A percentile compares a stretch with the other conserved stretches of the same genome.
These are phyloP conservation scores for Grifola frondosa DNA, from an alignment of 1,284 basidiomycete species.

Conservation along the genomic window DNA sequence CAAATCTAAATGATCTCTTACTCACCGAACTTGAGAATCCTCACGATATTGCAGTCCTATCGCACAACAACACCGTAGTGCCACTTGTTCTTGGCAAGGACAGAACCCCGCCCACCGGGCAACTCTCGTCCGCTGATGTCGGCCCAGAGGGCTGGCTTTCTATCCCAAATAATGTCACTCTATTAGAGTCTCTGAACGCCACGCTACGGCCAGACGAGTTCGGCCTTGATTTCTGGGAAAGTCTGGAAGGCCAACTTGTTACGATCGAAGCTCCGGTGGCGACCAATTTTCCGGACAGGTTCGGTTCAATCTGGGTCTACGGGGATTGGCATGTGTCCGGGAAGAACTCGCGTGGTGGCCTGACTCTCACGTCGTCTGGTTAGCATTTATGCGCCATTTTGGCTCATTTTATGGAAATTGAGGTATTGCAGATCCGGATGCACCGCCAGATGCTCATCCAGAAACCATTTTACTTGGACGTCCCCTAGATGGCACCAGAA, in stretches of 20 bases:
- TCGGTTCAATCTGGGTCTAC: constrained; percentile 60
- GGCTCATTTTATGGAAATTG: not conserved
- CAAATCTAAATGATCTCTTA: constrained; percentile 45
- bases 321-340: constrained; percentile 60
- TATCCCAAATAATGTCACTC: constrained; percentile 54
- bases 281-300: constrained; percentile 51
- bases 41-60: constrained; percentile 44
- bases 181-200: constrained; percentile 45
- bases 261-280: constrained; percentile 50
- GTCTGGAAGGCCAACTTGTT: constrained; percentile 61
- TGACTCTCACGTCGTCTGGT: constrained; percentile 51
- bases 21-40: constrained; percentile 52
- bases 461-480: constrained; percentile 55
- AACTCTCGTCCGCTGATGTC: constrained; percentile 48
- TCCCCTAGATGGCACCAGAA: constrained; percentile 56
- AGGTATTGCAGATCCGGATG: constrained; percentile 40
- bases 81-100: constrained; percentile 56
- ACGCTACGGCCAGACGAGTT: constrained; percentile 49
- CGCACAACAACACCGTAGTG: constrained; percentile 44
- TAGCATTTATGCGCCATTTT: not conserved
- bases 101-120: constrained; percentile 51
- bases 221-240: constrained; percentile 67
- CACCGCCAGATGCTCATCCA: constrained; percentile 55
- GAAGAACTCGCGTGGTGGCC: constrained; percentile 56
- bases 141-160: constrained; percentile 56